A percentile compares a stretch with the other conserved stretches of the same genome.
These are phyloP conservation scores for Teunomyces aglyptinius DNA, from an alignment of 805 yeast genomes.

Conservation along the genomic window DNA sequence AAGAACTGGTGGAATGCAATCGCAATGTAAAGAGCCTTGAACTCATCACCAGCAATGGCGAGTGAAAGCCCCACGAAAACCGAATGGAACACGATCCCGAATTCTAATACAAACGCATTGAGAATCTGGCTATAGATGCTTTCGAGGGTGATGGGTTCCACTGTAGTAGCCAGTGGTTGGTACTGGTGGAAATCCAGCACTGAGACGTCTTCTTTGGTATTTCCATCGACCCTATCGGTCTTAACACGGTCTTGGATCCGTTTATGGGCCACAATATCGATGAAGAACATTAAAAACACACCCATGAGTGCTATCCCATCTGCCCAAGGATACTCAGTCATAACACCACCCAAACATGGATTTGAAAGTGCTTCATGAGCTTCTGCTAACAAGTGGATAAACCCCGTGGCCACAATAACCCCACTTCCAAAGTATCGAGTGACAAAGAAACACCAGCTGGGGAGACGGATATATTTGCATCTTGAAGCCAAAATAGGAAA, in stretches of 20 bases:
- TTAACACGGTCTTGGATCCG: constrained; percentile 8
- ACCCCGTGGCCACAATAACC: constrained; percentile 36
- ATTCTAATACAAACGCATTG: constrained; percentile 43
- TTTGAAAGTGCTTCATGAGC: constrained; percentile 22
- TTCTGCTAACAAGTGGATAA: constrained; percentile 34
- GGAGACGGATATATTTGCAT: constrained; percentile 20
- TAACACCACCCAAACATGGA: constrained; percentile 28
- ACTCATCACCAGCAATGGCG: constrained; percentile 31
- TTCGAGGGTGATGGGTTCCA: constrained; percentile 1
- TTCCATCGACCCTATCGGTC: neutral
- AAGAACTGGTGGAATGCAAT: constrained; percentile 32
- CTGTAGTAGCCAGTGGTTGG: neutral
- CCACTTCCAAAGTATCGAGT: constrained; percentile 34
- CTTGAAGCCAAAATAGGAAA: constrained; percentile 27
- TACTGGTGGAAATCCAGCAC: neutral
- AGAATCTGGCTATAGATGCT: constrained; percentile 50
- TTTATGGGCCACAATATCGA: constrained; percentile 26
- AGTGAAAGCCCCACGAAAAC: constrained; percentile 32
- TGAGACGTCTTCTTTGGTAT: neutral
- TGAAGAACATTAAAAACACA: constrained; percentile 27
- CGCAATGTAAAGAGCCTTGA: constrained; percentile 26
- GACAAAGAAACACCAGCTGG: constrained; percentile 25
- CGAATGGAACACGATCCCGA: constrained; percentile 34
- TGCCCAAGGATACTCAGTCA: constrained; percentile 30
- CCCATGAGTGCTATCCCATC: constrained; percentile 33